A percentile compares a stretch with the other conserved stretches of the same genome.
phyloP scores from a whole-genome alignment of 495 filamentous ascomycete species.

The Aspergillus diversus region DNA sequence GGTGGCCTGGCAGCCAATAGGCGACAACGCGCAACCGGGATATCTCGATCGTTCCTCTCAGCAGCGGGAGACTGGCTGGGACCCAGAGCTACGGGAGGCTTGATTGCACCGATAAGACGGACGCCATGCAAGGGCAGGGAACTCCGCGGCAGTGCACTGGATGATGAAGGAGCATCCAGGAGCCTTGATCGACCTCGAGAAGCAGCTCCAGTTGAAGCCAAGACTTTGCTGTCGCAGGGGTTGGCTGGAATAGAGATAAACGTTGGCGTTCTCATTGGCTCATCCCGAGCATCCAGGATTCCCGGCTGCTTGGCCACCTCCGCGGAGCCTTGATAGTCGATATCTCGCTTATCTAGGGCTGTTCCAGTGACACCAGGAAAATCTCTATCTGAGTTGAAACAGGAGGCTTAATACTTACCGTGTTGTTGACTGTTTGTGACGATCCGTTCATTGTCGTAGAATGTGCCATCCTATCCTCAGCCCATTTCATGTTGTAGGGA shows the following conservation, averaged over 20 bases:
- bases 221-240: slow-evolving; percentile 6
- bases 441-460: neutral
- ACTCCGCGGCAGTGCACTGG: slow-evolving; percentile 11
- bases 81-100: slow-evolving; percentile 10
- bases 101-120: slow-evolving; percentile 18
- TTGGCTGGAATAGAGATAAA: slow-evolving; percentile 14
- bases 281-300: neutral
- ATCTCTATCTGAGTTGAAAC: neutral
- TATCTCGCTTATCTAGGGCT: slow-evolving; percentile 16
- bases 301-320: slow-evolving; percentile 10
- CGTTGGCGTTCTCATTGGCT: slow-evolving; percentile 11
- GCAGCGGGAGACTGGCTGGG: neutral
- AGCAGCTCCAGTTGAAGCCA: slow-evolving; percentile 7
- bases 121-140: slow-evolving; percentile 1
- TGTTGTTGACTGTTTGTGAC: neutral
- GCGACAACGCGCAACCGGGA: neutral
- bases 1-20: slow-evolving; percentile 1
- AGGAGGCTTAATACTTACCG: neutral
- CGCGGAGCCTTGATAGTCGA: slow-evolving; percentile 15
- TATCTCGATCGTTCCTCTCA: slow-evolving; percentile 2
- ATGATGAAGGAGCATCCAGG: neutral
- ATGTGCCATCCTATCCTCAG: neutral
- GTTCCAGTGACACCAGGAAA: slow-evolving; percentile 7
- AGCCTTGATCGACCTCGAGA: slow-evolving; percentile 5
- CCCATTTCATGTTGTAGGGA: too few relatives aligned